A percentile compares a stretch with the other conserved stretches of the same genome.
Conservation (phyloP, 306 rosid species). For the Trifolium fragiferum region DNA sequence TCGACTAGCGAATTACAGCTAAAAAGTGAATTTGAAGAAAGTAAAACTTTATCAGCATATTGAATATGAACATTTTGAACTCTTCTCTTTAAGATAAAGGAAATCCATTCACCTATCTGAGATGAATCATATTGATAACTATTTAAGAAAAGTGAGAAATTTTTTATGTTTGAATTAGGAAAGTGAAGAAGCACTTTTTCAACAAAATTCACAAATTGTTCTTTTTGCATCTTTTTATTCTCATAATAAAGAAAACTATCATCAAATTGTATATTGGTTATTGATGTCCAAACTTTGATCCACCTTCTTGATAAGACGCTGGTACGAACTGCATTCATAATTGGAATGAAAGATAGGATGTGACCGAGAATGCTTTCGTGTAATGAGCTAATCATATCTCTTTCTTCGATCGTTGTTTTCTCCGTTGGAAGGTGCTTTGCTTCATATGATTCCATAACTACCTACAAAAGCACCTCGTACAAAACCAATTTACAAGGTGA, state of each 20-base stretch:
- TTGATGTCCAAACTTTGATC: constrained; percentile 40
- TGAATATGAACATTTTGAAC: constrained; percentile 47
- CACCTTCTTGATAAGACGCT: constrained; percentile 38
- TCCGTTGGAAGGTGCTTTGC: not conserved
- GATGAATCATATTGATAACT: constrained; percentile 38
- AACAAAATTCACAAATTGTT: constrained; percentile 38
- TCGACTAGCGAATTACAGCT: constrained; percentile 45
- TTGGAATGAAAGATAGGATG: constrained; percentile 41
- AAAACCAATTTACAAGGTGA: too few relatives aligned
- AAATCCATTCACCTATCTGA: constrained; percentile 44
- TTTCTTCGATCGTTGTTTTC: not conserved
- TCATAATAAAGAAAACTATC: constrained; percentile 25
- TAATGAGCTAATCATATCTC: constrained; percentile 39
- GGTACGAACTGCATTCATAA: constrained; percentile 30
- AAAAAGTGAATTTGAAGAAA: constrained; percentile 43
- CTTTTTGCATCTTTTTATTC: constrained; percentile 42
- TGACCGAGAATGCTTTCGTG: constrained; percentile 40
- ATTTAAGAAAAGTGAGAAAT: constrained; percentile 44
- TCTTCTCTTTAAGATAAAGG: constrained; percentile 27
- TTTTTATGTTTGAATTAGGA: constrained; percentile 34
- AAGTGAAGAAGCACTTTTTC: constrained; percentile 35
- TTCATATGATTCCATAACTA: constrained; percentile 34
- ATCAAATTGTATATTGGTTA: constrained; percentile 20
- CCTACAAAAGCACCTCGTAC: not conserved
- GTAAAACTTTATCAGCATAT: constrained; percentile 25